Conservation (phyloP, 768 basidiomycete species). For the Boletus sp. region DNA sequence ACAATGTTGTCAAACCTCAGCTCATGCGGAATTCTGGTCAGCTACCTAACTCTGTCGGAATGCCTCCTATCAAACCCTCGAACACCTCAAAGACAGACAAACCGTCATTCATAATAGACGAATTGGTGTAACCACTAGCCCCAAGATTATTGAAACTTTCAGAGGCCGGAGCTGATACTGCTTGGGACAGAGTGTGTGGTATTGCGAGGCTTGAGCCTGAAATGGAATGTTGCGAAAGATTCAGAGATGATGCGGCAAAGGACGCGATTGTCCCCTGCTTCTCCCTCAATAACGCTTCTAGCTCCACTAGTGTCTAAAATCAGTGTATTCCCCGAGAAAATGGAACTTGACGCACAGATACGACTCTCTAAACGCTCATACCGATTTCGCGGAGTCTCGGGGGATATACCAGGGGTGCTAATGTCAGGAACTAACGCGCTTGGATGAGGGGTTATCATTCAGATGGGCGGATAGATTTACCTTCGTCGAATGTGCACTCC, state of each 20-base stretch:
- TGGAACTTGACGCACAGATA: constrained; percentile 49
- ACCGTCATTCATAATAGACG: not conserved
- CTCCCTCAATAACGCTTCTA: constrained; percentile 63
- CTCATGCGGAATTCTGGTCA: not conserved
- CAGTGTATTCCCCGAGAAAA: not conserved
- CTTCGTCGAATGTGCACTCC: constrained; percentile 78
- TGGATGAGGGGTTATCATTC: not conserved
- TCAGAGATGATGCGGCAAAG: not conserved
- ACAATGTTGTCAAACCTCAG: not conserved
- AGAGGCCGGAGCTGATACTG: not conserved
- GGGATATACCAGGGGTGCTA: constrained; percentile 29
- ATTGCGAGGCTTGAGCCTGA: not conserved
- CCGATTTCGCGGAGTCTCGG: constrained; percentile 57
- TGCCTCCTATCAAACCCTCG: not conserved
- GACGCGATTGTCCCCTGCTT: constrained; percentile 38
- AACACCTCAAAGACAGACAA: not conserved
- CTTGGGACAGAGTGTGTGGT: not conserved
- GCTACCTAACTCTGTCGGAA: constrained; percentile 7
- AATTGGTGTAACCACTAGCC: not conserved
- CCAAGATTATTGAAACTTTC: not conserved
- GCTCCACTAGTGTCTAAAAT: constrained; percentile 50
- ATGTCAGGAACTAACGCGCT: constrained; percentile 36
- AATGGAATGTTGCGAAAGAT: not conserved
- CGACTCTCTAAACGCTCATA: constrained; percentile 66
- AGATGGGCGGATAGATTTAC: constrained; percentile 31